A percentile compares a stretch with the other conserved stretches of the same genome.
Evolutionary conservation across 352 stramenopile species (phyloP).

Genomic region (Saprolegnia parasitica): DNA sequence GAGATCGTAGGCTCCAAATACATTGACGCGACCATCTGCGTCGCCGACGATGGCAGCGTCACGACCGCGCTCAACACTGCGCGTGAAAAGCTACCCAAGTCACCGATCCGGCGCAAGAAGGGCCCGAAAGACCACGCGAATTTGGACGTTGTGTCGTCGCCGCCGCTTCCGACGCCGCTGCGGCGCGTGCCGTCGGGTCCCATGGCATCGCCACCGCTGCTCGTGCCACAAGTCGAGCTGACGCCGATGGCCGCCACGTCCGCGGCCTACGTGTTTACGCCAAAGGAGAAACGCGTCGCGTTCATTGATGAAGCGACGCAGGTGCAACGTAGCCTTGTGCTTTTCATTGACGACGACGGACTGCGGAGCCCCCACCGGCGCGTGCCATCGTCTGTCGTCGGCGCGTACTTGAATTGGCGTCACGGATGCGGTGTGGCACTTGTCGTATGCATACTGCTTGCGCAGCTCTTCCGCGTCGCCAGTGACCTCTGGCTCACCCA

Average conservation of each 20-base stretch:
- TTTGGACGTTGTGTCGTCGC: background rate
- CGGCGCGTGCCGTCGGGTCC: too few relatives aligned
- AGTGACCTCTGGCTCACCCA: conserved; percentile 23
- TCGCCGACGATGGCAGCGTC: background rate
- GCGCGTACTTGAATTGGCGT: background rate
- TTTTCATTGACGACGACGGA: background rate
- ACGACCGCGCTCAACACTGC: background rate
- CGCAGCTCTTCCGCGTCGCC: conserved; percentile 3
- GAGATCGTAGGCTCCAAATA: conserved; percentile 32
- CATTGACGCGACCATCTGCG: conserved; percentile 8
- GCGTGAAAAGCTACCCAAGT: conserved; percentile 1
- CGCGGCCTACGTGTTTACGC: background rate
- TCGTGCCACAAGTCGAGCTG: background rate
- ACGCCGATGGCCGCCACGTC: background rate
- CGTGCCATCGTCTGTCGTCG: background rate
- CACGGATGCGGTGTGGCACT: background rate
- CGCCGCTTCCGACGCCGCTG: background rate
- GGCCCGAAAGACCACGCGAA: background rate
- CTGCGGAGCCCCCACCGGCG: background rate
- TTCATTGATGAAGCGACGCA: background rate
- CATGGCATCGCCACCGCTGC: background rate
- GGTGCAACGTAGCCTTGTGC: background rate
- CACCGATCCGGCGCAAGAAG: conserved; percentile 5
- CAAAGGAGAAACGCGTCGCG: background rate
- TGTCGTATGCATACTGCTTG: background rate